A percentile compares a stretch with the other conserved stretches of the same genome.
Evolutionary conservation across 176 grass and related monocot species (phyloP).

Genomic region (Oryza meyeriana): DNA sequence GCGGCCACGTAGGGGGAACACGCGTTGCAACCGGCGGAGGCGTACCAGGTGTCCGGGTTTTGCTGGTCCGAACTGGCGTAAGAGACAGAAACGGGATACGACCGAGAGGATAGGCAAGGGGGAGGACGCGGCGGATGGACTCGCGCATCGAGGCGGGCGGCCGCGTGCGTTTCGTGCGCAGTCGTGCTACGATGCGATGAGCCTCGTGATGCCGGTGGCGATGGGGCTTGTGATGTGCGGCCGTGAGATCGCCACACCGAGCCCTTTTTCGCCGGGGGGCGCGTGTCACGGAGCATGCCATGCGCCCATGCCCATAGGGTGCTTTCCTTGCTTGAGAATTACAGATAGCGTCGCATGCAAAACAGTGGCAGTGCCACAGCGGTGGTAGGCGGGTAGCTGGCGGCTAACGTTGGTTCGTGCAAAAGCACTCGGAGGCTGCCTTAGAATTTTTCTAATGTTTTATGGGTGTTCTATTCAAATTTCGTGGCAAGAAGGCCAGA

Average conservation of each 20-base stretch:
- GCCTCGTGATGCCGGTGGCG: background rate
- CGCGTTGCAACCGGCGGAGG: conserved; percentile 1
- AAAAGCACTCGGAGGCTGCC: too few species aligned
- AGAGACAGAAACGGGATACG: background rate
- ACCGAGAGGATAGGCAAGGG: background rate
- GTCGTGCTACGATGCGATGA: background rate
- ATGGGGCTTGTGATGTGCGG: background rate
- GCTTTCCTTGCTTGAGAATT: too few species aligned
- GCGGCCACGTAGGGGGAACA: conserved; percentile 42
- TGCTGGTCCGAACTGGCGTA: background rate
- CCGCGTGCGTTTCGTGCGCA: background rate
- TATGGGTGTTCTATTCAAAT: too few species aligned
- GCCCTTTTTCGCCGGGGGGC: conserved; percentile 28
- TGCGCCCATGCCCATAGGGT: too few species aligned
- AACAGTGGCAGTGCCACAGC: too few species aligned
- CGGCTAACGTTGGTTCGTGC: too few species aligned
- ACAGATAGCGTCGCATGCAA: too few species aligned
- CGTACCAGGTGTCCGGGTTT: conserved; percentile 16
- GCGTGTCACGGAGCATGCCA: background rate
- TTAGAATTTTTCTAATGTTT: too few species aligned
- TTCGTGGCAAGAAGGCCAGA: too few species aligned
- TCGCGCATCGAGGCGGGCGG: background rate
- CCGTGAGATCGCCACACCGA: background rate
- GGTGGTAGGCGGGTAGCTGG: too few species aligned
- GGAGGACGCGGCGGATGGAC: background rate